Evolutionary conservation across 2,329 filamentous ascomycete species (phyloP), one percentile per base, ranked within the genome.

Genomic region (Stagonosporopsis vannaccii): DNA sequence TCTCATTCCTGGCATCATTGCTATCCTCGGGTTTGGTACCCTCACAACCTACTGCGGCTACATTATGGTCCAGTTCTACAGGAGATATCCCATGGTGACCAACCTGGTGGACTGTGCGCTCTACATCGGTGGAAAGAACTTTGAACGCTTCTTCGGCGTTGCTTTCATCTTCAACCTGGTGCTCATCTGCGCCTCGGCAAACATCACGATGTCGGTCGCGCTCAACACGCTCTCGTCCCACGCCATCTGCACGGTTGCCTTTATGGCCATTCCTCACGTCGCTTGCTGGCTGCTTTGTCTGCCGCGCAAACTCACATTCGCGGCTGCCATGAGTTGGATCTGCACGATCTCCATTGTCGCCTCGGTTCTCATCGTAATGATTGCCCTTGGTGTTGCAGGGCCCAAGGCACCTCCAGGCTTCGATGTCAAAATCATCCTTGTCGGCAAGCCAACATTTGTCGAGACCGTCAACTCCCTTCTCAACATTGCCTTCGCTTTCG

Each of bases 401-500:
- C 78, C 79, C 4, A 74, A 75, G 46, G 67, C 66, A 3, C 68
- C 68, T 17, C 67, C 67, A 7, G 62, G 67, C n/a, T 70, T 69
- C 46, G 59, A 70, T 7, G 62, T 65, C 26, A 52, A 59, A 15
- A 67, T 69, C 12, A 60, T 41, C 2, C 55, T 71, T 4, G 59
- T 71, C 11, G 67, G 67, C 32, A 68, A 69, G 39, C 68, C 69
- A 8, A 70, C 57, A 1, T 71, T 72, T 28, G 61, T 69, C 12
- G 60, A 70, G 46, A 52, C 68, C 3, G 63, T 72, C 20, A 69
- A 71, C 43, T 60, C 69, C 8, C 60, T 70, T 3, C 56, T 73
- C 12, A 90, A 90, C 76, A 89, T 91, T 51, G 82, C 89, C 53
- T 88, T 91, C 59, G 87, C 89, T 37, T 91, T 88, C 77, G 77